Base-by-base conservation (phyloP, 2,329 filamentous ascomycete genomes). In the Arthrobotrys iridis region DNA sequence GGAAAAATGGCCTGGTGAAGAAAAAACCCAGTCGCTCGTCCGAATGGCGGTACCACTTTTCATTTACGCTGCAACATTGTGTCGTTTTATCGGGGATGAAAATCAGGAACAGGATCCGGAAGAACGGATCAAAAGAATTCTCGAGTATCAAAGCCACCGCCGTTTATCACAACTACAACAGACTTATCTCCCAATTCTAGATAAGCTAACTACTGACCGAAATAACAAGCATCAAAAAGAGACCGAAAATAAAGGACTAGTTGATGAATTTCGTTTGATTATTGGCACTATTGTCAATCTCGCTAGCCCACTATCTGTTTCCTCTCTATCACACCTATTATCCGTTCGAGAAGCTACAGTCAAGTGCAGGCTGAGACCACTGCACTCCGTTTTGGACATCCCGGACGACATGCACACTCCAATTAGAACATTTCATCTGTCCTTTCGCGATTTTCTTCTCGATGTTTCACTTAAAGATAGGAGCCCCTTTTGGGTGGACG, bases 61-160 rank as follows among this genome's bases (percentile, higher is more conserved):
- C 63, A 80, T 80, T 40, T 80, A 72, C 64, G 77, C 79, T 24
- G 72, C 78, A 24, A 80, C 79, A n/a, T 70, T 73, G n/a, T 81
- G 79, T 71, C 79, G 77, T 4, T 81, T 80, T 43, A 74, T 82
- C 41, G 20, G 60, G 13, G 59, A 63, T n/a, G 24, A 30, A 3
- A 7, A 43, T 8, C 28, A n/a, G 28, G 46, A 73, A 4, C 28
- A n/a, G 28, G 46, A 73, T 66, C 45, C 66, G 2, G 18, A 65
- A 41, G 48, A 67, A 26, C 68, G 37, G 8, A 24, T 77, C 5
- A 50, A 22, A 28, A 24, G 35, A 1, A 30, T 68, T 10, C 35
- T 64, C 18, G 18, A 28, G 63, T 45, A 20, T n/a, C 46, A 57
- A 66, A 55, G 13, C 2, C 20, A 63, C n/a, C 20, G 20, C 8